These are phyloP conservation scores for Calonectria honghensis DNA, from an alignment of 2,329 filamentous ascomycete genomes.

Conservation along the genomic window DNA sequence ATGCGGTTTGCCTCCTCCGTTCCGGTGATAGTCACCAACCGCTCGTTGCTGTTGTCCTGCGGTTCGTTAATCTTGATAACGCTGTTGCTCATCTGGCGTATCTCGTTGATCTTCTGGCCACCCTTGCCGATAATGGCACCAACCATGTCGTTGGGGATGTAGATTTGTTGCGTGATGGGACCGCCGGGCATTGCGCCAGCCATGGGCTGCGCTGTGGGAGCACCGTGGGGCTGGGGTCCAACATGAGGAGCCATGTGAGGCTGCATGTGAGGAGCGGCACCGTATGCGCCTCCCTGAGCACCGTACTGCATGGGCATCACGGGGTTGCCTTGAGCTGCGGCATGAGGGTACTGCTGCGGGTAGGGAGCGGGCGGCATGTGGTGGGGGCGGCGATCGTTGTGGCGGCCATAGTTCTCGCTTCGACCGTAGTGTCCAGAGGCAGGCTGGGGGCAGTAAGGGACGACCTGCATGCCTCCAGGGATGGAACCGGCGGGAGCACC, in stretches of 20 bases:
- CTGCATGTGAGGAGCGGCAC: conserved; percentile 84
- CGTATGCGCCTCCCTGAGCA: conserved; percentile 84
- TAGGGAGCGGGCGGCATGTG: conserved; percentile 86
- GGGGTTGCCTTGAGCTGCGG: conserved; percentile 75
- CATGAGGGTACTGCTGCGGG: conserved; percentile 81
- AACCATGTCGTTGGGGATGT: conserved; percentile 99
- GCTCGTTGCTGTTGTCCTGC: conserved; percentile 98
- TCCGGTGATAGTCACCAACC: conserved; percentile 96
- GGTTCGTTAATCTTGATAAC: conserved; percentile 99
- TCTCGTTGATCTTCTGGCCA: conserved; percentile 99
- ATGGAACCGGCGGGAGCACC: conserved; percentile 95
- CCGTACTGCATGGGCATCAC: conserved; percentile 87
- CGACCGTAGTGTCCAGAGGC: conserved; percentile 94
- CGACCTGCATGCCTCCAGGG: conserved; percentile 98
- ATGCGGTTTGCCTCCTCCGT: conserved; percentile 99
- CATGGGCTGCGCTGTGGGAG: conserved; percentile 84
- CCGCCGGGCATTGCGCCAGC: conserved; percentile 75
- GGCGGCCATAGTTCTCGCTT: conserved; percentile 86
- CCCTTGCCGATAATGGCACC: conserved; percentile 99
- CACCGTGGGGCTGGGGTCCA: conserved; percentile 74
- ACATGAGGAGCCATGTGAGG: conserved; percentile 80
- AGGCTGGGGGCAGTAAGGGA: conserved; percentile 97
- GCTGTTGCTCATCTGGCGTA: conserved; percentile 95
- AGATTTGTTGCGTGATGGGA: conserved; percentile 97
- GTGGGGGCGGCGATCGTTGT: conserved; percentile 83